Percentiles rank a stretch among this genome's conserved stretches.
Conservation (phyloP, 495 filamentous ascomycete species). For the Xylaria palmicola region DNA sequence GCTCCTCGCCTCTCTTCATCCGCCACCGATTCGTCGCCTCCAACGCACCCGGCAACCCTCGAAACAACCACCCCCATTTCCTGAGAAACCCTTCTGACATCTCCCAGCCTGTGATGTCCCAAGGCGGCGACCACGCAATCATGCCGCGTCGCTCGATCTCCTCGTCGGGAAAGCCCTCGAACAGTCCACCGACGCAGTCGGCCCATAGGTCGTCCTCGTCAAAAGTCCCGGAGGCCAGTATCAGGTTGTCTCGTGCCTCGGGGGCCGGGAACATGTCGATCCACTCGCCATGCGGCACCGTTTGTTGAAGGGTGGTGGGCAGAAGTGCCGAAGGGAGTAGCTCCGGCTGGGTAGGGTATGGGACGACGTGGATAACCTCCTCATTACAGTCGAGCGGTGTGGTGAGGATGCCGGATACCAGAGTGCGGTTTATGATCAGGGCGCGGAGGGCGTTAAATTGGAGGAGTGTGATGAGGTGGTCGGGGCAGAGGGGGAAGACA, state of each 20-base stretch:
- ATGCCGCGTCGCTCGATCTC: constrained; percentile 39
- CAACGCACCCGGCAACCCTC: constrained; percentile 33
- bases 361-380: constrained; percentile 34
- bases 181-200: constrained; percentile 40
- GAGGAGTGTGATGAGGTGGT: constrained; percentile 44
- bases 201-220: constrained; percentile 45
- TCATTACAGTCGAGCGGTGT: constrained; percentile 28
- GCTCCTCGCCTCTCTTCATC: constrained; percentile 37
- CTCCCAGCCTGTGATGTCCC: constrained; percentile 44
- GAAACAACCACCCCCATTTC: constrained; percentile 45
- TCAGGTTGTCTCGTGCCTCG: constrained; percentile 37
- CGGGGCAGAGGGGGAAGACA: constrained; percentile 41
- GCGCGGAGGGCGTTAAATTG: constrained; percentile 47
- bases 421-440: constrained; percentile 34
- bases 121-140: constrained; percentile 42
- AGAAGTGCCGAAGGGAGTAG: constrained; percentile 30
- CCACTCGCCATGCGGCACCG: constrained; percentile 40
- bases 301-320: constrained; percentile 40
- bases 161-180: constrained; percentile 40
- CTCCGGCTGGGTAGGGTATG: constrained; percentile 28
- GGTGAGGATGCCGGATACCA: constrained; percentile 36
- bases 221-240: constrained; percentile 36
- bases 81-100: constrained; percentile 46
- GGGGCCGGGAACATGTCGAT: constrained; percentile 41
- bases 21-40: constrained; percentile 47